These are phyloP conservation scores for Coniochaeta sp. DNA, from an alignment of 2,329 filamentous ascomycete species.

Conservation along the genomic window DNA sequence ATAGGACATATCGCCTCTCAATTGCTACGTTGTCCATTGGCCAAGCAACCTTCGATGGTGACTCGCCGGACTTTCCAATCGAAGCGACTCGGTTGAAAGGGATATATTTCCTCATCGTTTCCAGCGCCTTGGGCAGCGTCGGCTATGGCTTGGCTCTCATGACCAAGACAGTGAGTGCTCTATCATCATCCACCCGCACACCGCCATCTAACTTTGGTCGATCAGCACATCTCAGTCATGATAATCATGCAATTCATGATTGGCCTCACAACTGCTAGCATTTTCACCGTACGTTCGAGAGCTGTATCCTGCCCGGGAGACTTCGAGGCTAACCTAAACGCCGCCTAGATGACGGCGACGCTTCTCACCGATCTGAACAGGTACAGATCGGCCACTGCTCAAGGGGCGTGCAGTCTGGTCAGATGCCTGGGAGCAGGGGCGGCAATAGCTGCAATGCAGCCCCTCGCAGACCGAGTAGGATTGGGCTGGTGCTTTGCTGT, in stretches of 20 bases:
- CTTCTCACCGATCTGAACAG: slow-evolving; percentile 19
- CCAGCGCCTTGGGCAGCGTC: not conserved
- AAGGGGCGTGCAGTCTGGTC: slow-evolving; percentile 17
- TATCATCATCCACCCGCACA: not conserved
- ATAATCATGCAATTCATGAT: slow-evolving; percentile 2
- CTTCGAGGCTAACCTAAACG: not conserved
- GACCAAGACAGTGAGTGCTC: not conserved
- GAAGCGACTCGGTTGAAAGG: not conserved
- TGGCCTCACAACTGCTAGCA: not conserved
- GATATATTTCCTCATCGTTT: not conserved
- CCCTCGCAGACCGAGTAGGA: slow-evolving; percentile 10
- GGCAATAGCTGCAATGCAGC: slow-evolving; percentile 15
- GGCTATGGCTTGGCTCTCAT: slow-evolving; percentile 1
- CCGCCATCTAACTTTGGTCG: not conserved
- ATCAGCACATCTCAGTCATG: not conserved
- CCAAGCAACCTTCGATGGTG: not conserved
- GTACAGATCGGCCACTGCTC: slow-evolving; percentile 16
- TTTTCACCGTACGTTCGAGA: not conserved
- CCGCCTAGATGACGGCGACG: slow-evolving; percentile 8
- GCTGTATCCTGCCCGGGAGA: not conserved
- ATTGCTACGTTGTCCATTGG: not conserved
- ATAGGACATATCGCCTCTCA: not conserved
- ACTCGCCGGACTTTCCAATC: not conserved
- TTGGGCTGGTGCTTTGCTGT: slow-evolving; percentile 15
- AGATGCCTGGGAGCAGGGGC: slow-evolving; percentile 15